Evolutionary conservation across 179 eudicot species (phyloP).

Genomic region (Corrigiola litoralis): DNA sequence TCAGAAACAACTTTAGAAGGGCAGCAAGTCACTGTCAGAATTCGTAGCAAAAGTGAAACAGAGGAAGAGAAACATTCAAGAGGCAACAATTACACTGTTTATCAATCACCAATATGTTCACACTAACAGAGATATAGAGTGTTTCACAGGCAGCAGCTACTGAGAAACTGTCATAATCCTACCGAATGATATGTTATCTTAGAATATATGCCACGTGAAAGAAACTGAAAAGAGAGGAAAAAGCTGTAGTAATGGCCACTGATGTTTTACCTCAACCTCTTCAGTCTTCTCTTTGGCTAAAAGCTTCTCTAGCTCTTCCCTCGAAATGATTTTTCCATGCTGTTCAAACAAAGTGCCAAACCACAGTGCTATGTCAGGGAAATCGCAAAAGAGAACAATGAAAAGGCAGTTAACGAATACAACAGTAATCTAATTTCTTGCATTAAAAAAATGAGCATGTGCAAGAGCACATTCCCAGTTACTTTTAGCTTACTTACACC

Average conservation of each 20-base stretch:
- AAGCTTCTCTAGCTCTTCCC: slow-evolving; percentile 72
- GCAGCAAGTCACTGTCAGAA: not conserved
- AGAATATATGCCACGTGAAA: not conserved
- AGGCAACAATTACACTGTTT: not conserved
- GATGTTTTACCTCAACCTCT: slow-evolving; percentile 57
- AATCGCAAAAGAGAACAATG: not conserved
- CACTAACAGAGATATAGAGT: not conserved
- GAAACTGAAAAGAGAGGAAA: slow-evolving; percentile 9
- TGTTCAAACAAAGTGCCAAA: slow-evolving; percentile 32
- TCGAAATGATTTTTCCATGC: slow-evolving; percentile 78
- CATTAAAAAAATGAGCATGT: not conserved
- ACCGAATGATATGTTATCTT: not conserved
- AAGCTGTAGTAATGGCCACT: not conserved
- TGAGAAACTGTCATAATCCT: not conserved
- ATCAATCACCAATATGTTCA: not conserved
- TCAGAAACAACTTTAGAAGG: not conserved
- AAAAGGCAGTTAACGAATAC: not conserved
- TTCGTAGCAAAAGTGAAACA: not conserved
- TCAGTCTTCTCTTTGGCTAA: slow-evolving; percentile 77
- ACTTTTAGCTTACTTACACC: no score
- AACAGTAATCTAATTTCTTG: not conserved
- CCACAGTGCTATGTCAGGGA: not conserved
- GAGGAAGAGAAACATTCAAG: not conserved
- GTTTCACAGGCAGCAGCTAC: not conserved
- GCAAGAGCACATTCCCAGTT: no score